A percentile compares a stretch with the other conserved stretches of the same genome.
Conservation (phyloP, 495 filamentous ascomycete species). For the Cudoniella acicularis region DNA sequence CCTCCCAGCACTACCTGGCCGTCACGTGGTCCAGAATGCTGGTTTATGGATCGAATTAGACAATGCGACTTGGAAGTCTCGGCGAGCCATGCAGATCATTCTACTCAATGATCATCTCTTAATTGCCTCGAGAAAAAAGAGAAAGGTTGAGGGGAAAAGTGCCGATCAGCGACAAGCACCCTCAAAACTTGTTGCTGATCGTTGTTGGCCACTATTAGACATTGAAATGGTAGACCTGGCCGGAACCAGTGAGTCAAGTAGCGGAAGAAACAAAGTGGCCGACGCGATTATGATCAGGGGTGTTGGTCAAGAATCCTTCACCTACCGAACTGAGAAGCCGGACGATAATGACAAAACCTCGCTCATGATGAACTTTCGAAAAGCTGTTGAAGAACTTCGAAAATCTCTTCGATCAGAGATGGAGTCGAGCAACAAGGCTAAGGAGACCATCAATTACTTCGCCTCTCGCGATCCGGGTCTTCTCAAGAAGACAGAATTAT, state of each 20-base stretch:
- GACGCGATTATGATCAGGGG: slow-evolving; percentile 87
- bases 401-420: slow-evolving; percentile 78
- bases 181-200: slow-evolving; percentile 81
- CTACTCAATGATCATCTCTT: slow-evolving; percentile 93
- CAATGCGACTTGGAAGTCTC: slow-evolving; percentile 90
- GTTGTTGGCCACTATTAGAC: slow-evolving; percentile 92
- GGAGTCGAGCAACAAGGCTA: slow-evolving; percentile 70
- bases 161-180: slow-evolving; percentile 47
- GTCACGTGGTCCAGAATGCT: slow-evolving; percentile 88
- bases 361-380: slow-evolving; percentile 82
- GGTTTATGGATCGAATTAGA: slow-evolving; percentile 93
- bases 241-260: slow-evolving; percentile 51
- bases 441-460: slow-evolving; percentile 80
- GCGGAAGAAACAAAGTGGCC: slow-evolving; percentile 62
- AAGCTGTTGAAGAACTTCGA: slow-evolving; percentile 85
- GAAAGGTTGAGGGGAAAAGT: slow-evolving; percentile 64
- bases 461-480: slow-evolving; percentile 65
- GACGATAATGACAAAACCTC: slow-evolving; percentile 71
- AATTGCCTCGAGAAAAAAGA: slow-evolving; percentile 86
- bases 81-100: slow-evolving; percentile 80
- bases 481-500: slow-evolving; percentile 67
- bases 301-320: slow-evolving; percentile 86
- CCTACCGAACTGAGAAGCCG: slow-evolving; percentile 77
- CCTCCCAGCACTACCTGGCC: slow-evolving; percentile 81
- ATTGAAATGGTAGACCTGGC: slow-evolving; percentile 89